These are phyloP conservation scores for Phycomyces blakesleeanus DNA, from an alignment of 192 early-diverging fungal species.

Conservation along the genomic window DNA sequence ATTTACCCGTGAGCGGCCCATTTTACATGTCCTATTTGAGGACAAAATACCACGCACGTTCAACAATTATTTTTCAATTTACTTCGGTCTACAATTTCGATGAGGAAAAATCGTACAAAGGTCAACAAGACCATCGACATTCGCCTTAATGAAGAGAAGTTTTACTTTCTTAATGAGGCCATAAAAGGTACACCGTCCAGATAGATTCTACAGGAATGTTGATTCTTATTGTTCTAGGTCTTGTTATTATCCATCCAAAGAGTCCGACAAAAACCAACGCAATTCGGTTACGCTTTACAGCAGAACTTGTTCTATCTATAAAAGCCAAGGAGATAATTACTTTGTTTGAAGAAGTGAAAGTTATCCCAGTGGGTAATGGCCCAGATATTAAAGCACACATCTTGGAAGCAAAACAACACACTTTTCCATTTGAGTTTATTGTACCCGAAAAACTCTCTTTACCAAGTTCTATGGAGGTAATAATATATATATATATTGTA, in stretches of 20 bases:
- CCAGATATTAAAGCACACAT: constrained; percentile 6
- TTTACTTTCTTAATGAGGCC: constrained; percentile 36
- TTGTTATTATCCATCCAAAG: constrained; percentile 26
- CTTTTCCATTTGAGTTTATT: constrained; percentile 33
- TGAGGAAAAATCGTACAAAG: constrained; percentile 7
- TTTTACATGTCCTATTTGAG: no score
- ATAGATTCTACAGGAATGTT: background rate
- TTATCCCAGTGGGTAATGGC: constrained; percentile 7
- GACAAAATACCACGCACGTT: no score
- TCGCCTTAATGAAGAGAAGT: constrained; percentile 31
- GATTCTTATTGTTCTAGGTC: constrained; percentile 17
- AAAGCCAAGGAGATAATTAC: constrained; percentile 26
- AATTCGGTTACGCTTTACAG: constrained; percentile 26
- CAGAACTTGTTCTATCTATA: constrained; percentile 18
- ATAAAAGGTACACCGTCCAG: constrained; percentile 27
- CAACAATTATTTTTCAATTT: no score
- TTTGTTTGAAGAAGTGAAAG: constrained; percentile 23
- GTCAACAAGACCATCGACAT: constrained; percentile 27
- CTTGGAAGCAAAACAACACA: constrained; percentile 28
- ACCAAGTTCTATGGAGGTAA: constrained; percentile 34
- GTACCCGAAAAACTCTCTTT: constrained; percentile 25
- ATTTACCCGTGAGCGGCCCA: no score
- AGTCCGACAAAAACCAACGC: constrained; percentile 32
- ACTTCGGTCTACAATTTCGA: background rate
- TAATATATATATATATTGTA: background rate